These are phyloP conservation scores for Rhizopogon salebrosus DNA, from an alignment of 768 basidiomycete genomes.

Conservation along the genomic window DNA sequence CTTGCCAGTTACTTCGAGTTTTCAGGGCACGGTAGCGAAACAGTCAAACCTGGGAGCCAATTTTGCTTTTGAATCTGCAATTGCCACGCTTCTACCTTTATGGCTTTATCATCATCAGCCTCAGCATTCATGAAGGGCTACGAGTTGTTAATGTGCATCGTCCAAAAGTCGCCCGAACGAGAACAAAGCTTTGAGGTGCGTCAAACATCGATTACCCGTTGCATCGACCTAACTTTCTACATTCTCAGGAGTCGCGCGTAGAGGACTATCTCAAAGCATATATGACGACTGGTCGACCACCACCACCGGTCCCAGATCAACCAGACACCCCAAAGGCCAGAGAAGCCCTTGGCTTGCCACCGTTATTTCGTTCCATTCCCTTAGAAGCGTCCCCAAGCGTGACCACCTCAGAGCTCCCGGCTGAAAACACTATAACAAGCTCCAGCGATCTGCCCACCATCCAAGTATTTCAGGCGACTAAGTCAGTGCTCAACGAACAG, in stretches of 20 bases:
- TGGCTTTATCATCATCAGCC: neutral
- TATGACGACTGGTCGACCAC: conserved; percentile 39
- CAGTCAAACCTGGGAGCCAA: neutral
- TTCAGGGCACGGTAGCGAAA: neutral
- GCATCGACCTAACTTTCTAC: neutral
- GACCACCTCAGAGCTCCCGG: neutral
- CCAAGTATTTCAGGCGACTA: conserved; percentile 25
- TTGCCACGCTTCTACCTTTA: neutral
- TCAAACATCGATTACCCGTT: neutral
- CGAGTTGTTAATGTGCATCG: neutral
- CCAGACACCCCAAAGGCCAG: conserved; percentile 44
- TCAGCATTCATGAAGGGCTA: neutral
- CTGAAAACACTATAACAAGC: neutral
- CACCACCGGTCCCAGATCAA: conserved; percentile 41
- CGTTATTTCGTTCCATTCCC: conserved; percentile 42
- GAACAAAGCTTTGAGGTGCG: conserved; percentile 27
- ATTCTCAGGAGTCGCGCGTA: conserved; percentile 46
- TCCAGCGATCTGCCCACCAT: conserved; percentile 12
- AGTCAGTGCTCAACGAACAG: conserved; percentile 14
- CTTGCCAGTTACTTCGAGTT: neutral
- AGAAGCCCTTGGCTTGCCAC: conserved; percentile 40
- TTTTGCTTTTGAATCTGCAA: neutral
- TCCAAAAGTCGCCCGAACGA: conserved; percentile 1
- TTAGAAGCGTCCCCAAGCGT: conserved; percentile 5
- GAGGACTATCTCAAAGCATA: conserved; percentile 52